Evolutionary conservation across 2,329 filamentous ascomycete genomes (phyloP).

Genomic region (Exophiala sideris): DNA sequence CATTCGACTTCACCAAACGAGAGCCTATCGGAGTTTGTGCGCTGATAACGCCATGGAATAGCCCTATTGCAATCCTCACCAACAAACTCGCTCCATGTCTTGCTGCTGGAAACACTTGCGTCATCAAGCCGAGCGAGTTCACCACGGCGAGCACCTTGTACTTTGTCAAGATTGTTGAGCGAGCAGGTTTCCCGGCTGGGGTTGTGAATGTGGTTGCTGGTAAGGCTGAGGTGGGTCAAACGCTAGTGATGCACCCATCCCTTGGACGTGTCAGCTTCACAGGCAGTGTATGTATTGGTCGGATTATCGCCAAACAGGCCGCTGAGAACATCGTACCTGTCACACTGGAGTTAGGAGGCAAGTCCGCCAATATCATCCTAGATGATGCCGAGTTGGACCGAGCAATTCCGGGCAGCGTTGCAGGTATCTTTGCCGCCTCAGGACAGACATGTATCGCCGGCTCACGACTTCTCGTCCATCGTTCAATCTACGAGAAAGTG

Average conservation of each 20-base stretch:
- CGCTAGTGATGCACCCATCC: conserved; percentile 62
- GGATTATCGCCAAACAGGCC: conserved; percentile 71
- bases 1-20: conserved; percentile 71
- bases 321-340: conserved; percentile 61
- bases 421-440: conserved; percentile 56
- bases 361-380: conserved; percentile 56
- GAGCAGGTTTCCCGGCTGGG: conserved; percentile 53
- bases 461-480: conserved; percentile 55
- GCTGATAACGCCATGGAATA: conserved; percentile 76
- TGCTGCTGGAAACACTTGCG: conserved; percentile 55
- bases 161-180: conserved; percentile 59
- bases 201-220: conserved; percentile 69
- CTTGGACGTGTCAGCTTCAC: conserved; percentile 78
- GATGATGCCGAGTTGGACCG: conserved; percentile 57
- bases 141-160: conserved; percentile 56
- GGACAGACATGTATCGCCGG: conserved; percentile 60
- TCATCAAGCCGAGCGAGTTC: conserved; percentile 57
- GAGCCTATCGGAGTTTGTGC: conserved; percentile 75
- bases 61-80: conserved; percentile 67
- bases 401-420: conserved; percentile 43
- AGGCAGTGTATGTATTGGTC: conserved; percentile 67
- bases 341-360: conserved; percentile 58
- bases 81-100: conserved; percentile 62
- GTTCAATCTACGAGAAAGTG: conserved; percentile 45
- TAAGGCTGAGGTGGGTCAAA: conserved; percentile 64